These are phyloP conservation scores for Epichloe coenophiala DNA, from an alignment of 2,329 filamentous ascomycete genomes.

Conservation along the genomic window DNA sequence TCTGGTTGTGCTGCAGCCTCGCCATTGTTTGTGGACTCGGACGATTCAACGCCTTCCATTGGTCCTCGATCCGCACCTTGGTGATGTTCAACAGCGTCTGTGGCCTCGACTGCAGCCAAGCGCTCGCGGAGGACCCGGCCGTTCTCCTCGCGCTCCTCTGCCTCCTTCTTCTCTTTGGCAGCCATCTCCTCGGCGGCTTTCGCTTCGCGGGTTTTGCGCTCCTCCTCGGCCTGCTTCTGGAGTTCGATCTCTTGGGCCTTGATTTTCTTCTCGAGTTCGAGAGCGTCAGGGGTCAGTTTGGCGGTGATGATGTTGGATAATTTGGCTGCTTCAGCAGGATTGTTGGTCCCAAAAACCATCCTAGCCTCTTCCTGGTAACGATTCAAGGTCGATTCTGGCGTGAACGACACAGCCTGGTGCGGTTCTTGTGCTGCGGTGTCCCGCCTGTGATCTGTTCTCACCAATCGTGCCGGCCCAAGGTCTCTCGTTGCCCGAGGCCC, in stretches of 20 bases:
- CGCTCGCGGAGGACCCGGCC: slow-evolving; percentile 9
- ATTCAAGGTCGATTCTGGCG: slow-evolving; percentile 53
- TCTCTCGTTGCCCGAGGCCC: slow-evolving; percentile 39
- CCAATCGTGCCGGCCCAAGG: slow-evolving; percentile 25
- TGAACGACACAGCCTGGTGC: slow-evolving; percentile 63
- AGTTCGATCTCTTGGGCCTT: slow-evolving; percentile 45
- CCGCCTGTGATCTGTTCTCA: slow-evolving; percentile 34
- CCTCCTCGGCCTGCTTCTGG: slow-evolving; percentile 37
- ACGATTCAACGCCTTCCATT: slow-evolving; percentile 68
- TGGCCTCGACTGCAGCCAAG: slow-evolving; percentile 44
- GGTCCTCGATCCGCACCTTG: slow-evolving; percentile 20
- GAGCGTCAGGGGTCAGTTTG: slow-evolving; percentile 67
- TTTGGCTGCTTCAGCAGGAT: slow-evolving; percentile 51
- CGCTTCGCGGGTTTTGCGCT: slow-evolving; percentile 53
- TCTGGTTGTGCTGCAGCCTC: slow-evolving; percentile 16
- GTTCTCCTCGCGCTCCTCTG: slow-evolving; percentile 50
- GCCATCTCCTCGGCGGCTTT: slow-evolving; percentile 58
- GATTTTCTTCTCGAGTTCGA: slow-evolving; percentile 63
- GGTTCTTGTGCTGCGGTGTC: slow-evolving; percentile 43
- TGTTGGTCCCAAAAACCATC: slow-evolving; percentile 62
- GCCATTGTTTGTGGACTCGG: slow-evolving; percentile 20
- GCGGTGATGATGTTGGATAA: slow-evolving; percentile 58
- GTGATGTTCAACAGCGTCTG: slow-evolving; percentile 22
- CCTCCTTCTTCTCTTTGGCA: slow-evolving; percentile 53
- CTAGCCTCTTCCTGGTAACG: slow-evolving; percentile 86